Conservation (phyloP, 1,139 yeast genomes). For the Kodamaea plutei region DNA sequence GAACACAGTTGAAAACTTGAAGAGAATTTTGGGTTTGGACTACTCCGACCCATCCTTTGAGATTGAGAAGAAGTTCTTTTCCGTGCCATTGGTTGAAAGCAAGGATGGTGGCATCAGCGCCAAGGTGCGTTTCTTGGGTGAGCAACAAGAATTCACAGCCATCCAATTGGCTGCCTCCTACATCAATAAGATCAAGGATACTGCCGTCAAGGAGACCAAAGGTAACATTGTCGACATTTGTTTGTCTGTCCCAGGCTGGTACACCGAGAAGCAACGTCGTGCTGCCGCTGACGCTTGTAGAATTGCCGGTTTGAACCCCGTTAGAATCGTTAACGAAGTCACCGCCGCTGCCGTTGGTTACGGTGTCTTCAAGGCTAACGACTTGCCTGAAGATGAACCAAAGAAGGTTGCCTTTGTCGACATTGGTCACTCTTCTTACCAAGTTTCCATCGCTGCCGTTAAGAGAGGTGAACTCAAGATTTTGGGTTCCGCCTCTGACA, state of each 20-base stretch:
- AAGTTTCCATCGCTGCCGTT: slow-evolving; percentile 85
- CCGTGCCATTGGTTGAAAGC: slow-evolving; percentile 65
- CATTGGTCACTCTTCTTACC: slow-evolving; percentile 95
- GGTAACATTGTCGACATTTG: slow-evolving; percentile 80
- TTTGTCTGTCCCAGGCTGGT: slow-evolving; percentile 96
- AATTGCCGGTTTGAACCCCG: slow-evolving; percentile 97
- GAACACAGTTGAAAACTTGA: slow-evolving; percentile 91
- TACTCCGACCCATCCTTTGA: slow-evolving; percentile 74
- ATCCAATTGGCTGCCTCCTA: slow-evolving; percentile 94
- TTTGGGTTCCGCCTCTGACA: slow-evolving; percentile 87
- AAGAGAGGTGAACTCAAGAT: slow-evolving; percentile 96
- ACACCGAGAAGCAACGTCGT: slow-evolving; percentile 94
- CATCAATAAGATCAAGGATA: slow-evolving; percentile 83
- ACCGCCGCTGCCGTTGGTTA: slow-evolving; percentile 99
- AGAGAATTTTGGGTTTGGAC: slow-evolving; percentile 82
- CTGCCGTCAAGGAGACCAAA: slow-evolving; percentile 78
- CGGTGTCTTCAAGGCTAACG: slow-evolving; percentile 96
- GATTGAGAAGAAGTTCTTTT: slow-evolving; percentile 69
- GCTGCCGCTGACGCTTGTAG: slow-evolving; percentile 94
- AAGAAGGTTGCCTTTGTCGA: slow-evolving; percentile 90
- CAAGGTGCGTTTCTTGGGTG: slow-evolving; percentile 80
- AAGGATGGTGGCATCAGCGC: slow-evolving; percentile 75
- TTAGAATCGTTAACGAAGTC: slow-evolving; percentile 92
- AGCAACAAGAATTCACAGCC: slow-evolving; percentile 74
- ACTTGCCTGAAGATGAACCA: slow-evolving; percentile 89